phyloP scores from a whole-genome alignment of 208 protist species.

The Leishmania aethiopica region DNA sequence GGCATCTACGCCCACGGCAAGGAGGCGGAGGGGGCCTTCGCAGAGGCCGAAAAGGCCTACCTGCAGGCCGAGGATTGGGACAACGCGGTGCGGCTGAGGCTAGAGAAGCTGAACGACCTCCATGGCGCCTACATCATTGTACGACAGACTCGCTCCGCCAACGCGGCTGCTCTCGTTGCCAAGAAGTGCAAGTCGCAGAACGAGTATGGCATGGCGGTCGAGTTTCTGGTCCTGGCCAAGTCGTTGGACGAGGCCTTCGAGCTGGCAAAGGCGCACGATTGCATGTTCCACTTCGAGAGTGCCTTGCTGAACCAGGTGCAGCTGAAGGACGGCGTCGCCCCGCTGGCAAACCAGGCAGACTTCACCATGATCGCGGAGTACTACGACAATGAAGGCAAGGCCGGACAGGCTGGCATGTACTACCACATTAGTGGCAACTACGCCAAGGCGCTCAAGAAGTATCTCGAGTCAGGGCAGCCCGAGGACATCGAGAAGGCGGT shows the following conservation, averaged over 20 bases:
- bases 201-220: conserved; percentile 92
- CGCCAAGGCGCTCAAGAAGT: conserved; percentile 88
- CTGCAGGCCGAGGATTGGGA: conserved; percentile 94
- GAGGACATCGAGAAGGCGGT: conserved; percentile 94
- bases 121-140: conserved; percentile 96
- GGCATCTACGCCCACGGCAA: conserved; percentile 91
- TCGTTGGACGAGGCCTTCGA: conserved; percentile 93
- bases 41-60: conserved; percentile 94
- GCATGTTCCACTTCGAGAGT: conserved; percentile 87
- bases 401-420: conserved; percentile 90
- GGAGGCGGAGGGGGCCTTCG: conserved; percentile 88
- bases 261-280: conserved; percentile 88
- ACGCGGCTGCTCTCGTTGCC: conserved; percentile 93
- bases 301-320: conserved; percentile 76
- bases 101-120: conserved; percentile 94
- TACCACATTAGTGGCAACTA: conserved; percentile 93
- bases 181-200: conserved; percentile 86
- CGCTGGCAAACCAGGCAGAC: conserved; percentile 60
- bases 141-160: conserved; percentile 88
- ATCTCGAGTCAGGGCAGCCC: conserved; percentile 85
- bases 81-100: conserved; percentile 95
- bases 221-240: conserved; percentile 97
- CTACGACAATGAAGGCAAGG: conserved; percentile 89
- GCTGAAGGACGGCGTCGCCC: conserved; percentile 87
- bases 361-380: conserved; percentile 92